Evolutionary conservation across 2,329 filamentous ascomycete genomes (phyloP).

Genomic region (Diaporthe sp.): DNA sequence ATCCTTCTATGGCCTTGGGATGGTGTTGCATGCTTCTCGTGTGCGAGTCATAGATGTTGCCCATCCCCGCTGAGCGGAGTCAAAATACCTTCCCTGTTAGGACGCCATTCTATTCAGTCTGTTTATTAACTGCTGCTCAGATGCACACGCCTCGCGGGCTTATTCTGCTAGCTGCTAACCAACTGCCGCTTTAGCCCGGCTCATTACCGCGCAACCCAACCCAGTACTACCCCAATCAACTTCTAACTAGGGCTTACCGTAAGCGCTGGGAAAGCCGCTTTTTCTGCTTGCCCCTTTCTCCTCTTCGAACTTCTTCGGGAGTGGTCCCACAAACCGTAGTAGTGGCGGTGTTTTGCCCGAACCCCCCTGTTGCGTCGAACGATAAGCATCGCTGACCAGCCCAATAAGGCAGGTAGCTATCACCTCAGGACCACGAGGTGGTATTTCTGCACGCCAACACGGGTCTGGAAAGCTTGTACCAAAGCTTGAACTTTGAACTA

Average conservation of each 20-base stretch:
- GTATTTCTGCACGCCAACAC: background rate
- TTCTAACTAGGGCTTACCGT: background rate
- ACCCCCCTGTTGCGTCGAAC: background rate
- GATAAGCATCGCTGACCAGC: background rate
- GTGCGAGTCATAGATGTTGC: background rate
- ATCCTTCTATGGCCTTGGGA: background rate
- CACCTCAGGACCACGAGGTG: background rate
- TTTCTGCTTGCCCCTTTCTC: background rate
- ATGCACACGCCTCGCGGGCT: no score
- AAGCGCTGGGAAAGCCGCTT: background rate
- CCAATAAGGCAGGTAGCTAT: slow-evolving; percentile 11
- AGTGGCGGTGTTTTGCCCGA: background rate
- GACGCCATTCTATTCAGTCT: background rate
- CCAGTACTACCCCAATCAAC: background rate
- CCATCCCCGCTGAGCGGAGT: background rate
- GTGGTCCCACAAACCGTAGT: background rate
- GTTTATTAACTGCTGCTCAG: no score
- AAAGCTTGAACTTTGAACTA: no score
- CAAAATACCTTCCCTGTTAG: slow-evolving; percentile 1
- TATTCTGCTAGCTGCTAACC: background rate
- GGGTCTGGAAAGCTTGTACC: background rate
- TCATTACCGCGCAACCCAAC: background rate
- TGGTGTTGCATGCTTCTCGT: background rate
- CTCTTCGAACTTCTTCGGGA: no score
- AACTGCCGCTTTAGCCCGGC: slow-evolving; percentile 2